Percentiles rank a stretch among this genome's conserved stretches.
Conservation (phyloP, 352 stramenopile genomes). For the Thraustochytrium striatum region DNA sequence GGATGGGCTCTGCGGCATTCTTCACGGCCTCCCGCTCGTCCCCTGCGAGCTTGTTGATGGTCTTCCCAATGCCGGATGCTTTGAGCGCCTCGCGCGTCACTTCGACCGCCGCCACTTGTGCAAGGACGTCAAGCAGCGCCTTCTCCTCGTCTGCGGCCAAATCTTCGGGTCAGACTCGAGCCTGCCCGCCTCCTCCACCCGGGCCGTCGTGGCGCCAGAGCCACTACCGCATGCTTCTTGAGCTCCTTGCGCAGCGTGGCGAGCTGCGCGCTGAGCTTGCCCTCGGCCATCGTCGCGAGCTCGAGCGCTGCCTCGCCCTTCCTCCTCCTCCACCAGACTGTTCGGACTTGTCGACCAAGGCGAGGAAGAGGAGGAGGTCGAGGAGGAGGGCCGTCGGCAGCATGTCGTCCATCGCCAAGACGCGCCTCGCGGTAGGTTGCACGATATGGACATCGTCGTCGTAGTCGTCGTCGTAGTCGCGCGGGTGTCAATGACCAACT, state of each 20-base stretch:
- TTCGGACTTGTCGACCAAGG: too few species aligned
- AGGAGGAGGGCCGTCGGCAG: neutral
- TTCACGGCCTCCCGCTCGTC: neutral
- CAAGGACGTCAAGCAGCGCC: neutral
- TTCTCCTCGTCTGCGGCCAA: neutral
- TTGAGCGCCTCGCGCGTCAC: conserved; percentile 24
- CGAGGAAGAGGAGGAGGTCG: too few species aligned
- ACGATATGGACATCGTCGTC: too few species aligned
- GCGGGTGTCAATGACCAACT: too few species aligned
- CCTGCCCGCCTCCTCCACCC: too few species aligned
- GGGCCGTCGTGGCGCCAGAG: too few species aligned
- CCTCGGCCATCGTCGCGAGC: neutral
- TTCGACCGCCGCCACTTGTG: neutral
- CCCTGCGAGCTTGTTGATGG: conserved; percentile 15
- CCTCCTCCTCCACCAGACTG: neutral
- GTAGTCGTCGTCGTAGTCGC: too few species aligned
- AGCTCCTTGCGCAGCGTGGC: neutral
- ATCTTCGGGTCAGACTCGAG: too few species aligned
- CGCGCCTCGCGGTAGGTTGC: neutral
- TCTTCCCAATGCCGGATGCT: conserved; percentile 38
- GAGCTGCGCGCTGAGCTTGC: neutral
- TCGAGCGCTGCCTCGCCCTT: neutral
- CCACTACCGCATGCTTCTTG: neutral
- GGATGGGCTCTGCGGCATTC: conserved; percentile 5
- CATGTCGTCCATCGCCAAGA: neutral